Percentiles rank a stretch among this genome's conserved stretches.
These are phyloP conservation scores for Xylariaceae sp. DNA, from an alignment of 2,329 filamentous ascomycete species.

Conservation along the genomic window DNA sequence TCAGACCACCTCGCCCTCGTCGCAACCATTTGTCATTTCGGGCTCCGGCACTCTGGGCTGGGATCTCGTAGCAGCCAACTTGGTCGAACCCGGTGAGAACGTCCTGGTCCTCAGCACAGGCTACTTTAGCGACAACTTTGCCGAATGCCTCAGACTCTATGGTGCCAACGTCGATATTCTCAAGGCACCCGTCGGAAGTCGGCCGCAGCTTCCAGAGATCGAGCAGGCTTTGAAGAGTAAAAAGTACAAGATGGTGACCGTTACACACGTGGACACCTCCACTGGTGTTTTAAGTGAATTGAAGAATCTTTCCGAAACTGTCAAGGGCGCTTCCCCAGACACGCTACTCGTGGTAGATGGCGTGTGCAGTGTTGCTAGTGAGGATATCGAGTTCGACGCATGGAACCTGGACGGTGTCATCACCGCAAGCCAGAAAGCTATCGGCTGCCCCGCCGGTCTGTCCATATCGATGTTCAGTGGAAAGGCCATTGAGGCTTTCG, in stretches of 20 bases:
- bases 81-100: slow-evolving; percentile 83
- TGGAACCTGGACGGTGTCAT: slow-evolving; percentile 92
- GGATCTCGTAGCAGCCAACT: slow-evolving; percentile 92
- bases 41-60: slow-evolving; percentile 94
- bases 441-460: slow-evolving; percentile 88
- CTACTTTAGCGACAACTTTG: slow-evolving; percentile 95
- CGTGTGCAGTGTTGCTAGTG: slow-evolving; percentile 92
- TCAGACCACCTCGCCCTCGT: slow-evolving; percentile 73
- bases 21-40: slow-evolving; percentile 89
- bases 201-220: slow-evolving; percentile 80
- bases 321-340: slow-evolving; percentile 81
- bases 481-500: slow-evolving; percentile 74
- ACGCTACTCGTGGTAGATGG: slow-evolving; percentile 91
- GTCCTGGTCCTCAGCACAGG: slow-evolving; percentile 91
- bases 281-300: slow-evolving; percentile 93
- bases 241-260: slow-evolving; percentile 88
- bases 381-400: slow-evolving; percentile 93
- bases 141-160: slow-evolving; percentile 86
- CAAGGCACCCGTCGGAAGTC: slow-evolving; percentile 80
- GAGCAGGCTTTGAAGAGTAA: slow-evolving; percentile 85
- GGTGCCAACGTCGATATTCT: slow-evolving; percentile 86
- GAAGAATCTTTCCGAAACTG: slow-evolving; percentile 73
- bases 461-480: slow-evolving; percentile 93
- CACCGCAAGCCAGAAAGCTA: slow-evolving; percentile 94
- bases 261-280: slow-evolving; percentile 96